Evolutionary conservation across 306 rosid genomes (phyloP), one percentile per base, ranked within the genome.

Genomic region (Malus asiatica): DNA sequence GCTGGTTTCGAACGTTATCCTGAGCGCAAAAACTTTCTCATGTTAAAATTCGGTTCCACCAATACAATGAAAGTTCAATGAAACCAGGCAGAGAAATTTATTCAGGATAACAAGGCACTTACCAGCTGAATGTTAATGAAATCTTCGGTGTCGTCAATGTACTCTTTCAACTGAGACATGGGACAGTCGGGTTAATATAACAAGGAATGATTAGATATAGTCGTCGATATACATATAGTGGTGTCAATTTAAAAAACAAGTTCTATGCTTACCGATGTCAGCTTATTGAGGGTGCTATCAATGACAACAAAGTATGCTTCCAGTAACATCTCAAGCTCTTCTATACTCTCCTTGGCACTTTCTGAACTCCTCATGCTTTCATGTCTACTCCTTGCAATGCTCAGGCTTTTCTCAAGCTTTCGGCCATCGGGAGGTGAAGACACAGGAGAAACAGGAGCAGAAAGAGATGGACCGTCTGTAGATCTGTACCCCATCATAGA

Each of bases 111-210:
- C 2, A 4, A n/a, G 30, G 42, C n/a, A 35, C 86, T 70, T 78
- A 96, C 98, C 96, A 96, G 87, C 83, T 96, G 99, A 80, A 96
- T 90, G 92, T 96, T 96, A 77, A 96, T 96, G 87, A 96, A 96
- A 88, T 90, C 98, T 87, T 96, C 99, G 1, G 99, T 96, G 80
- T 96, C 99, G 57, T 92, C 99, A 45, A 96, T 96, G 88, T 96
- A 96, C 76, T 92, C 99, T 87, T 95, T 95, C 91, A 95, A 80
- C 99, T 95, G 93, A 76, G 84, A 83, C 75, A 83, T 23, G 3
- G 12, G 67, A 71, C 66, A 61, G 70, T 73, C 11, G 19, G 61
- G 59, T 15, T 35, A 81, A 78, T 67, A 66, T 52, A 25, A 53
- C 79, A 25, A 15, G 51, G 58, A 13, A 63, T 45, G 40, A 44